A percentile compares a stretch with the other conserved stretches of the same genome.
These are phyloP conservation scores for Phialophora tarda DNA, from an alignment of 2,329 filamentous ascomycete species.

Conservation along the genomic window DNA sequence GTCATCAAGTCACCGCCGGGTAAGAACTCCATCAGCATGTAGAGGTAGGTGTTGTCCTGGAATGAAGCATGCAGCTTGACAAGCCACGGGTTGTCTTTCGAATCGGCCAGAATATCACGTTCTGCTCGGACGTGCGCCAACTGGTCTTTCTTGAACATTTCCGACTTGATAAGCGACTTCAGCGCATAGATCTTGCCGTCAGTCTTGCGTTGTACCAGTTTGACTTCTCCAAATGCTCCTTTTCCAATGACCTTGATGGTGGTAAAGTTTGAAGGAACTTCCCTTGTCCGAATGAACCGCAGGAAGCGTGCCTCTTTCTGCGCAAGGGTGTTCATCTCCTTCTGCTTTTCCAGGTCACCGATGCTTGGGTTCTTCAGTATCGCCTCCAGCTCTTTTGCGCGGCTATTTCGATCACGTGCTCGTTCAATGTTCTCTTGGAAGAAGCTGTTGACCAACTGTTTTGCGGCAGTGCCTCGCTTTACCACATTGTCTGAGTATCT, in stretches of 20 bases:
- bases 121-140: conserved; percentile 96
- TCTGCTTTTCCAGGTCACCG: conserved; percentile 76
- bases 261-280: conserved; percentile 91
- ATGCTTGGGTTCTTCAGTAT: conserved; percentile 79
- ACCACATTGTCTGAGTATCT: conserved; percentile 86
- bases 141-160: conserved; percentile 99
- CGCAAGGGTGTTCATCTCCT: conserved; percentile 82
- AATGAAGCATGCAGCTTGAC: conserved; percentile 99
- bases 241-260: conserved; percentile 99
- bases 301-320: conserved; percentile 91
- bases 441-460: conserved; percentile 74
- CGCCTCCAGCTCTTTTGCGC: conserved; percentile 89
- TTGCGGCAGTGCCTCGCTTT: conserved; percentile 70
- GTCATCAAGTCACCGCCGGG: conserved; percentile 99
- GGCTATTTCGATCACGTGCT: conserved; percentile 91
- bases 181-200: conserved; percentile 98
- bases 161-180: conserved; percentile 97
- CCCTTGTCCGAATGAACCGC: conserved; percentile 90
- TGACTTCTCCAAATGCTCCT: conserved; percentile 97
- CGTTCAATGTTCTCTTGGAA: conserved; percentile 99
- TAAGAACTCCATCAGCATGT: conserved; percentile 99
- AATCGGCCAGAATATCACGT: conserved; percentile 95
- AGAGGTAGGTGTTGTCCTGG: conserved; percentile 93
- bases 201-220: conserved; percentile 93
- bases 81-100: conserved; percentile 95